Conservation (phyloP, 1,139 yeast species). For the Pichia sp. region DNA sequence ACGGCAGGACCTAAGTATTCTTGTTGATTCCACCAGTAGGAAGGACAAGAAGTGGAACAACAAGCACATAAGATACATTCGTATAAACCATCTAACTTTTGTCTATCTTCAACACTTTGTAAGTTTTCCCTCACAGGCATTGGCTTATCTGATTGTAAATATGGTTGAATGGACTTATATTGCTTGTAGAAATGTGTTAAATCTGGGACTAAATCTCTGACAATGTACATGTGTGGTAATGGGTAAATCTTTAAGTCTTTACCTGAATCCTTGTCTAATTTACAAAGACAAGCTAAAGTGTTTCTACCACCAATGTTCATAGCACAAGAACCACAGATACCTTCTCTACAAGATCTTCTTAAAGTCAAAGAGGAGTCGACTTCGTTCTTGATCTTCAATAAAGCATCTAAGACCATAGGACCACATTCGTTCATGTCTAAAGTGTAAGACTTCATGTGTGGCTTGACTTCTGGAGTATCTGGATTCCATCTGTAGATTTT, state of each 20-base stretch:
- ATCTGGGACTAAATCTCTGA: constrained; percentile 96
- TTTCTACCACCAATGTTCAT: constrained; percentile 99
- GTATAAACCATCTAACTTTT: constrained; percentile 95
- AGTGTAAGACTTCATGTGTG: constrained; percentile 78
- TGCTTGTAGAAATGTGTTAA: constrained; percentile 97
- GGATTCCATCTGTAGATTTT: constrained; percentile 99
- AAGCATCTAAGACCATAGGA: constrained; percentile 97
- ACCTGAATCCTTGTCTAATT: constrained; percentile 75
- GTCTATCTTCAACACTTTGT: constrained; percentile 91
- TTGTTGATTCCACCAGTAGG: constrained; percentile 99
- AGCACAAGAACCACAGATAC: constrained; percentile 99
- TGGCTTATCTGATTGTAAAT: constrained; percentile 84
- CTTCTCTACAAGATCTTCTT: constrained; percentile 99
- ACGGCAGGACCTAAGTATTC: constrained; percentile 99
- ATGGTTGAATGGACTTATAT: constrained; percentile 97
- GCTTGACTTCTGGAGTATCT: constrained; percentile 92
- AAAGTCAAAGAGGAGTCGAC: constrained; percentile 94
- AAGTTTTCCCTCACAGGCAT: constrained; percentile 91
- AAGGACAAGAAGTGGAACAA: constrained; percentile 99
- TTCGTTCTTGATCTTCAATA: constrained; percentile 92
- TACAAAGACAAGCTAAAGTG: constrained; percentile 95
- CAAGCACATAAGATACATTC: no score
- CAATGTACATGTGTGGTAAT: constrained; percentile 97
- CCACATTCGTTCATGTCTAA: constrained; percentile 91
- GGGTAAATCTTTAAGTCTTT: constrained; percentile 91